A percentile compares a stretch with the other conserved stretches of the same genome.
Conservation (phyloP, 2,329 filamentous ascomycete species). For the Blastomyces parvus region DNA sequence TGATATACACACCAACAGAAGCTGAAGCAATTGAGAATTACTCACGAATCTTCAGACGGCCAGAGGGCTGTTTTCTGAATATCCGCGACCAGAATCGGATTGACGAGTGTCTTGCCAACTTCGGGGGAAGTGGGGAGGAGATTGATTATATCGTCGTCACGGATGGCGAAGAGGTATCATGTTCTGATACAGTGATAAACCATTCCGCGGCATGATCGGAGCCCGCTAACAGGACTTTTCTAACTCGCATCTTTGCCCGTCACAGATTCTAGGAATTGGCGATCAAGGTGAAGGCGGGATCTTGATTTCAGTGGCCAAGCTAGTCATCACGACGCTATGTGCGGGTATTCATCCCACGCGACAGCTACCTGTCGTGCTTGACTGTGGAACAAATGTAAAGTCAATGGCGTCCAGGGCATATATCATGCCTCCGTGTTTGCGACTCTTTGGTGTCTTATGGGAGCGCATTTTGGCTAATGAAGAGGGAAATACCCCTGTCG, state of each 20-base stretch:
- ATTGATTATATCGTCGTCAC: constrained; percentile 85
- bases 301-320: constrained; percentile 73
- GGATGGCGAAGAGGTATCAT: constrained; percentile 47
- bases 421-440: background rate
- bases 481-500: background rate
- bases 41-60: constrained; percentile 64
- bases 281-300: constrained; percentile 82
- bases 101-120: constrained; percentile 56
- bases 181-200: background rate
- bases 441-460: background rate
- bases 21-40: constrained; percentile 82
- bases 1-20: constrained; percentile 89
- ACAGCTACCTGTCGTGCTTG: constrained; percentile 70
- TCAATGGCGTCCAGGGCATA: background rate
- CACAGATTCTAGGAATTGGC: constrained; percentile 73
- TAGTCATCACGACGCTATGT: constrained; percentile 72
- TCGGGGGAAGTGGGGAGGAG: constrained; percentile 56
- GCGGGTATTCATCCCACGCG: constrained; percentile 76
- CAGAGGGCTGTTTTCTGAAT: constrained; percentile 73
- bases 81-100: constrained; percentile 60
- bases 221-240: background rate
- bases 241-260: background rate
- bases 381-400: constrained; percentile 66
- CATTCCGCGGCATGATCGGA: background rate
- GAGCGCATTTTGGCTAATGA: background rate